These are phyloP conservation scores for Euphorbia celastroides DNA, from an alignment of 441 rosid species.

Conservation along the genomic window DNA sequence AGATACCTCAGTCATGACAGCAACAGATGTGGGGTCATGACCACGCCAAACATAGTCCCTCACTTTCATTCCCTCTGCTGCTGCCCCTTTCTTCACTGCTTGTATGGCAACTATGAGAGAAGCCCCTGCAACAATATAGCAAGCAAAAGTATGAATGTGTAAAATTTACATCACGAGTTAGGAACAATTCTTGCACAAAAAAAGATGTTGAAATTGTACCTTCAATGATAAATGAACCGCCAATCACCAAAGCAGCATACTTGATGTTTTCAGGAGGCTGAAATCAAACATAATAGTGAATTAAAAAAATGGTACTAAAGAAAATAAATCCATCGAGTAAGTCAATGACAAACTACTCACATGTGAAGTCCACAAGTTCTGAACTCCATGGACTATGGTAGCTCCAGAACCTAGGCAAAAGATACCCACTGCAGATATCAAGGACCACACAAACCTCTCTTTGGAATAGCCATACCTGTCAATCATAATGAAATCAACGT, in stretches of 20 bases:
- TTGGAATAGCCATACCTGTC: slow-evolving; percentile 95
- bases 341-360: slow-evolving; percentile 32
- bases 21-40: slow-evolving; percentile 99
- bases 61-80: slow-evolving; percentile 91
- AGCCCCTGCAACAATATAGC: slow-evolving; percentile 53
- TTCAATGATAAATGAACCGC: slow-evolving; percentile 93
- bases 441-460: slow-evolving; percentile 99
- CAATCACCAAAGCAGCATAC: slow-evolving; percentile 90
- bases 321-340: slow-evolving; percentile 1
- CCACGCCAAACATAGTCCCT: slow-evolving; percentile 98
- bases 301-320: slow-evolving; percentile 19
- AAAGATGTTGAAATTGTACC: slow-evolving; percentile 36
- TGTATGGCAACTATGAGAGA: slow-evolving; percentile 94
- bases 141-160: background rate
- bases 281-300: slow-evolving; percentile 26
- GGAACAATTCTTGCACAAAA: background rate
- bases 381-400: slow-evolving; percentile 90
- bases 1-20: slow-evolving; percentile 97
- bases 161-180: background rate
- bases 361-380: slow-evolving; percentile 76
- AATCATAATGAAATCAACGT: slow-evolving; percentile 20
- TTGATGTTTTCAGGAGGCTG: slow-evolving; percentile 84
- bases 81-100: slow-evolving; percentile 96
- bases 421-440: slow-evolving; percentile 99
- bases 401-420: slow-evolving; percentile 99